phyloP scores from a whole-genome alignment of 164 flowering plant genomes.

The Dillenia turbinata region DNA sequence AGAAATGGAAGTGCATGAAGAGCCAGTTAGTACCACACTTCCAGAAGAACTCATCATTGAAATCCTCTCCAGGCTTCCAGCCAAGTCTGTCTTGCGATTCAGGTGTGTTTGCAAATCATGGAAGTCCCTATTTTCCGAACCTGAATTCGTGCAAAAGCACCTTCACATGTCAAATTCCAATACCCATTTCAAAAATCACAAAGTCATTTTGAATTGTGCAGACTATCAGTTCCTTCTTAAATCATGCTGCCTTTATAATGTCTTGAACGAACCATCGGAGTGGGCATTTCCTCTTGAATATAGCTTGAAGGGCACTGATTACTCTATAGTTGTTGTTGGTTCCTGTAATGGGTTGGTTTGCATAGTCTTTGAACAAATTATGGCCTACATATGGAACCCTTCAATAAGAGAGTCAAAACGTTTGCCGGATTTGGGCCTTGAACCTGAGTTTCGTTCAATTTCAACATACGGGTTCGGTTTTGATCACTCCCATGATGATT shows the following conservation, averaged over 20 bases:
- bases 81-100: slow-evolving; percentile 10
- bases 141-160: slow-evolving; percentile 2
- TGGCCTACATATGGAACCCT: slow-evolving; percentile 23
- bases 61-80: slow-evolving; percentile 11
- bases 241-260: slow-evolving; percentile 1
- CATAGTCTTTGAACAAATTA: slow-evolving; percentile 2
- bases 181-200: background rate
- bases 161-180: background rate
- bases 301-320: background rate
- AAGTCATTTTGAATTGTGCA: background rate
- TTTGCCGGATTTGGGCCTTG: slow-evolving; percentile 10
- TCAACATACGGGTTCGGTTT: too few species aligned
- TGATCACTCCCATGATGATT: too few species aligned
- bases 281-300: slow-evolving; percentile 5
- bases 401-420: slow-evolving; percentile 8
- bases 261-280: background rate
- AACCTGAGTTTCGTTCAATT: too few species aligned
- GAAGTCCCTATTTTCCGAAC: slow-evolving; percentile 10
- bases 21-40: too few species aligned
- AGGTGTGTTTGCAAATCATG: slow-evolving; percentile 19
- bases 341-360: slow-evolving; percentile 28
- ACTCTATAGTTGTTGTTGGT: slow-evolving; percentile 12
- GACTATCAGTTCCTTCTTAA: slow-evolving; percentile 6
- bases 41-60: slow-evolving; percentile 9
- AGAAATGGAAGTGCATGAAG: too few species aligned